Percentiles rank a stretch among this genome's conserved stretches.
phyloP scores from a whole-genome alignment of 2,329 filamentous ascomycete genomes.

The Cladorrhinum sp. region DNA sequence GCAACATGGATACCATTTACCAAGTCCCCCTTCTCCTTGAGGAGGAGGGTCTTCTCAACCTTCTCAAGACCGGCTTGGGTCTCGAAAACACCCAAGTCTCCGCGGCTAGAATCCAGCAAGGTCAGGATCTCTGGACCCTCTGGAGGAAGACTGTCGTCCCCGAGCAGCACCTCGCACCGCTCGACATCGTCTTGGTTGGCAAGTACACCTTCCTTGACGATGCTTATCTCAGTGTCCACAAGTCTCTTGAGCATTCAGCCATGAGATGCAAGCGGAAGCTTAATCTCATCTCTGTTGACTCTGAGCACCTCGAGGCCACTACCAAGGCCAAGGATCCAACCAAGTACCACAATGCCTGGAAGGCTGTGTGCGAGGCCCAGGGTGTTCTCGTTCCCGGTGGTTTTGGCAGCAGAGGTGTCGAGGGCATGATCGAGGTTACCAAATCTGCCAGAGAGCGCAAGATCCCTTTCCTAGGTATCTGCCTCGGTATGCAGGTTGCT shows the following conservation, averaged over 20 bases:
- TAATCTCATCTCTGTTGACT: constrained; percentile 79
- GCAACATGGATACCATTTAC: constrained; percentile 86
- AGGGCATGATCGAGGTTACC: constrained; percentile 87
- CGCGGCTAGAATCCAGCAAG: constrained; percentile 56
- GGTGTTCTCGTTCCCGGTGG: constrained; percentile 67
- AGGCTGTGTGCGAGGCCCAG: constrained; percentile 66
- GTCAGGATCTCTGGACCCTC: constrained; percentile 67
- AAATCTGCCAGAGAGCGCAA: constrained; percentile 82
- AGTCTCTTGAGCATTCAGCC: constrained; percentile 84
- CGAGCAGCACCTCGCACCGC: constrained; percentile 64
- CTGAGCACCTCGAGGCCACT: constrained; percentile 73
- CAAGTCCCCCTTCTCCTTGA: constrained; percentile 91
- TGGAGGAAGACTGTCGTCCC: constrained; percentile 72
- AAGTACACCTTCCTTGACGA: constrained; percentile 88
- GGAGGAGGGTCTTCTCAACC: constrained; percentile 69
- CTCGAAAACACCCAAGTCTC: constrained; percentile 58
- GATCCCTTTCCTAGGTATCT: constrained; percentile 73
- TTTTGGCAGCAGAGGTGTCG: constrained; percentile 77
- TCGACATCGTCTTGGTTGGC: constrained; percentile 83
- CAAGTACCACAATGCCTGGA: constrained; percentile 83
- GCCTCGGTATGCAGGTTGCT: constrained; percentile 71
- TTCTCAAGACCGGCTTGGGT: constrained; percentile 63
- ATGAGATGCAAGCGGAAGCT: constrained; percentile 83
- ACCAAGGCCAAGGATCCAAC: constrained; percentile 61
- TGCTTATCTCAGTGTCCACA: constrained; percentile 73